Evolutionary conservation across 768 basidiomycete genomes (phyloP), one percentile per base, ranked within the genome.

Genomic region (Podaxis sp.): DNA sequence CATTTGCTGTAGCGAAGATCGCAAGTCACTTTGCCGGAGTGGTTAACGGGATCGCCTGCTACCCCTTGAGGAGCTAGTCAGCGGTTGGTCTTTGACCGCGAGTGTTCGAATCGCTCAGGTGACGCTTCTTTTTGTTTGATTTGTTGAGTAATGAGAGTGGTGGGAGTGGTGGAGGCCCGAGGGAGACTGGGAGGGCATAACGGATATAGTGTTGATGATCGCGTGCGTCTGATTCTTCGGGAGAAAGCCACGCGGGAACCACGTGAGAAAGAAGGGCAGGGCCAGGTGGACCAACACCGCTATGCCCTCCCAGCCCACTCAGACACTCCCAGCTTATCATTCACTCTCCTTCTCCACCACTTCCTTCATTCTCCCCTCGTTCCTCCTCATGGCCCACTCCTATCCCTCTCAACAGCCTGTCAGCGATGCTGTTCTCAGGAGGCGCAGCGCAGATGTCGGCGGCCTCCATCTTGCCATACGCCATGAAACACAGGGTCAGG

Each of bases 21-120:
- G 1, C 11, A 68, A 60, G 88, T 89, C 88, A 90, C 90, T 90
- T 92, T 92, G 89, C 90, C 90, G 89, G 90, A 92, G 90, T 92
- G 90, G 90, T 92, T 92, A 92, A 91, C 86, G 86, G 86, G 85
- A 62, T 64, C 64, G 46, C 63, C 54, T 65, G 65, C 58, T 64
- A 64, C 64, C 56, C 30, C 38, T 66, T 58, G 59, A 24, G 62
- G 13, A 46, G 40, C 38, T 54, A 46, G 40, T 30, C 19, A 71
- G 69, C 68, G 69, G 69, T 70, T 69, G 69, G 68, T 65, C 68
- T 69, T 71, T 72, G 71, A 65, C 68, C 69, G 73, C 71, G 71
- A 71, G 71, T 72, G 72, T 74, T 73, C 72, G 71, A 73, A 72
- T 72, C 72, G 71, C 72, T 70, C 72, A 72, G 73, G 73, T 74